A percentile compares a stretch with the other conserved stretches of the same genome.
phyloP scores from a whole-genome alignment of 2,329 filamentous ascomycete species.

The Ceratocystiopsis sp. region DNA sequence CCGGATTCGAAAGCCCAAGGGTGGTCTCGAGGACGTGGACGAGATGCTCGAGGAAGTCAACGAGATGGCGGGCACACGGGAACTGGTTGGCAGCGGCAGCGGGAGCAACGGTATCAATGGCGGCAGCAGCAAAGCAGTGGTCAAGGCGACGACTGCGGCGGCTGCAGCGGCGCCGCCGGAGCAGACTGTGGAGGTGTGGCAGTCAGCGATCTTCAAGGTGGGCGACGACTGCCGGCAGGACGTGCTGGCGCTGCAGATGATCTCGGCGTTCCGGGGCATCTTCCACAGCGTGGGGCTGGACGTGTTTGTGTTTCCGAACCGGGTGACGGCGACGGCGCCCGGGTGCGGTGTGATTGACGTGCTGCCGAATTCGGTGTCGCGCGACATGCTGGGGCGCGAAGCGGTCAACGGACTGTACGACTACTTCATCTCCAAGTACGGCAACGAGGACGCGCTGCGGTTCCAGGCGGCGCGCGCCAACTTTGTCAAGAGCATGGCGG shows the following conservation, averaged over 20 bases:
- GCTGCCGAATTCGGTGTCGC: slow-evolving; percentile 89
- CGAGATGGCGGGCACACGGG: slow-evolving; percentile 13
- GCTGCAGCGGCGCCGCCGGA: slow-evolving; percentile 22
- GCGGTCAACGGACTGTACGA: slow-evolving; percentile 97
- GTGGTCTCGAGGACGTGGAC: slow-evolving; percentile 32
- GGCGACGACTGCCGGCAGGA: slow-evolving; percentile 97
- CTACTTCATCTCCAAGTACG: slow-evolving; percentile 95
- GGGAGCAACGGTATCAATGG: not conserved
- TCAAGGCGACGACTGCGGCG: not conserved
- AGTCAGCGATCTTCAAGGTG: slow-evolving; percentile 98
- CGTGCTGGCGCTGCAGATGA: slow-evolving; percentile 91
- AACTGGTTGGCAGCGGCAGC: not conserved
- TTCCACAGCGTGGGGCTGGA: slow-evolving; percentile 91
- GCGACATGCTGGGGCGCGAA: slow-evolving; percentile 96
- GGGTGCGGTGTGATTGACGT: slow-evolving; percentile 98
- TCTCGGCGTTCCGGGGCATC: slow-evolving; percentile 90
- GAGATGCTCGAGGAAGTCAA: slow-evolving; percentile 31
- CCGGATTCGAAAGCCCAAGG: slow-evolving; percentile 70
- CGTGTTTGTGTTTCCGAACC: slow-evolving; percentile 92
- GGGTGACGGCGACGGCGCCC: slow-evolving; percentile 90
- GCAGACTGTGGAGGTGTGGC: slow-evolving; percentile 83
- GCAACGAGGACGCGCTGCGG: slow-evolving; percentile 81
- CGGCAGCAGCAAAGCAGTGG: not conserved
- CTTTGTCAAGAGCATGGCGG: slow-evolving; percentile 98
- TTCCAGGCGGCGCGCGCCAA: slow-evolving; percentile 94